A percentile compares a stretch with the other conserved stretches of the same genome.
Evolutionary conservation across 148 eudicot species (phyloP).

Genomic region (Polygonum aviculare): DNA sequence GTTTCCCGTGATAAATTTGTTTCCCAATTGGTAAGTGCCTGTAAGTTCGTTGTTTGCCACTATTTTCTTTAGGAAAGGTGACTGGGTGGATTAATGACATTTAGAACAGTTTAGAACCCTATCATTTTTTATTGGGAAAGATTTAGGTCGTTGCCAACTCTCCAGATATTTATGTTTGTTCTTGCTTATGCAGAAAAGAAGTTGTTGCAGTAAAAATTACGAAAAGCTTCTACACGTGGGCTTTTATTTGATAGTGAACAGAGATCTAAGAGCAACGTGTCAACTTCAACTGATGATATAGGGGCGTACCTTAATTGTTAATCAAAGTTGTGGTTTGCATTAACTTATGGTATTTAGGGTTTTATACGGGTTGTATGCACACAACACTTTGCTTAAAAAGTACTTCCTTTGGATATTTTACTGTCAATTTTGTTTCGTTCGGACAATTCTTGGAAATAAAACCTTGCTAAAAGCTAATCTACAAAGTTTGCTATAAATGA

Average conservation of each 20-base stretch:
- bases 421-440: background rate
- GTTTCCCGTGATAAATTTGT: background rate
- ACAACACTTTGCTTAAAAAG: background rate
- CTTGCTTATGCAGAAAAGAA: slow-evolving; percentile 60
- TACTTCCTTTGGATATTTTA: background rate
- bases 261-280: slow-evolving; percentile 36
- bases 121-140: background rate
- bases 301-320: slow-evolving; percentile 23
- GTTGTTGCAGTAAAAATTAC: slow-evolving; percentile 66
- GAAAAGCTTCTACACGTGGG: slow-evolving; percentile 55
- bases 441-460: background rate
- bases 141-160: background rate
- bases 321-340: background rate
- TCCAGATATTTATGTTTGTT: background rate
- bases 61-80: background rate
- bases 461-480: background rate
- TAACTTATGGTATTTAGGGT: background rate
- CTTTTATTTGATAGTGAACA: slow-evolving; percentile 34
- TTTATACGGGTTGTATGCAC: background rate
- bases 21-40: background rate
- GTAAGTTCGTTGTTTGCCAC: background rate
- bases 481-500: background rate
- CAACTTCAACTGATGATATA: slow-evolving; percentile 83
- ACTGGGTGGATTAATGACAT: background rate
- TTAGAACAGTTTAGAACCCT: background rate